Conservation (phyloP, 306 rosid genomes). For the Sechiopsis laciniata region DNA sequence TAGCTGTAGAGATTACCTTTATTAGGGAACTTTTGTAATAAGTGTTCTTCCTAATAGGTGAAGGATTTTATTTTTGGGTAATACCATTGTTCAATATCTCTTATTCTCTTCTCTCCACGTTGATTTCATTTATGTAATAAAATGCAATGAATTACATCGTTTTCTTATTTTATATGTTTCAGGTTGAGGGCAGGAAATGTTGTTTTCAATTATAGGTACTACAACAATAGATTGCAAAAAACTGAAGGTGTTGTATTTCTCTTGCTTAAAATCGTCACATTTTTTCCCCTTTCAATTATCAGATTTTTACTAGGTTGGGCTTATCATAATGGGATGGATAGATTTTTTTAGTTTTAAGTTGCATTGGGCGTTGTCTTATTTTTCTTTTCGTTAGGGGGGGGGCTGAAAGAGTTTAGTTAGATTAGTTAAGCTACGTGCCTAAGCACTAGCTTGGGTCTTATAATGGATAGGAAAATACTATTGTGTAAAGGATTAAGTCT, state of each 20-base stretch:
- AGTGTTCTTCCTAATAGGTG: not conserved
- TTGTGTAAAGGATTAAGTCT: too few species aligned
- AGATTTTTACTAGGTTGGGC: not conserved
- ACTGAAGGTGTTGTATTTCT: constrained; percentile 51
- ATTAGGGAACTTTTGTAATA: not conserved
- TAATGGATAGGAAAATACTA: too few species aligned
- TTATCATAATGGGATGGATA: not conserved
- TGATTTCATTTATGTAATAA: too few species aligned
- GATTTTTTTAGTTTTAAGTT: not conserved
- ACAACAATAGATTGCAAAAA: constrained; percentile 52
- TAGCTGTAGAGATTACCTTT: not conserved
- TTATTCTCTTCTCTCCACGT: not conserved
- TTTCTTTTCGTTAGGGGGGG: not conserved
- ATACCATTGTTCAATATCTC: not conserved
- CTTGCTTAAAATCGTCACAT: constrained; percentile 10
- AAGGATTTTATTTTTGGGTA: not conserved
- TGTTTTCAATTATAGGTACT: constrained; percentile 65
- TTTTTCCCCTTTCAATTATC: constrained; percentile 10
- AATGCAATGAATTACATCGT: not conserved
- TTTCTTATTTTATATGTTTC: constrained; percentile 34
- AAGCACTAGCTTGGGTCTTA: too few species aligned
- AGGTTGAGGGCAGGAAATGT: constrained; percentile 78
- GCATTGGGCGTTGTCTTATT: not conserved
- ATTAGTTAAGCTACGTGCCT: too few species aligned
- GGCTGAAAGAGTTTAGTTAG: too few species aligned